A percentile compares a stretch with the other conserved stretches of the same genome.
Conservation (phyloP, 352 stramenopile species). For the Sclerospora graminicola region DNA sequence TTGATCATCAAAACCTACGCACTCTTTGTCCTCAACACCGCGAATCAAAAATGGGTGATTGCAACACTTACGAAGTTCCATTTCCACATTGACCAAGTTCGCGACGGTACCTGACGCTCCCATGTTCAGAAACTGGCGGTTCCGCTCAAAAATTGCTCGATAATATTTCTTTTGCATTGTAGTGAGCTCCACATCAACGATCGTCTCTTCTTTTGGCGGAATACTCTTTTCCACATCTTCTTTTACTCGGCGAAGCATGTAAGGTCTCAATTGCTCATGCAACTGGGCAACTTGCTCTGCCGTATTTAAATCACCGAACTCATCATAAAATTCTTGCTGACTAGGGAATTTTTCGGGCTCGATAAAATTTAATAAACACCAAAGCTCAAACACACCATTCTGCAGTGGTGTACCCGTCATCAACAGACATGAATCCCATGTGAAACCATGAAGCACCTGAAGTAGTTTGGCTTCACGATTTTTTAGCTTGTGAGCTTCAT, state of each 20-base stretch:
- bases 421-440: constrained; percentile 88
- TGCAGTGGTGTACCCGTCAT: constrained; percentile 98
- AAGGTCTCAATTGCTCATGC: constrained; percentile 95
- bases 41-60: constrained; percentile 99
- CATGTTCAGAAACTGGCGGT: constrained; percentile 88
- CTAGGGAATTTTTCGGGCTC: constrained; percentile 92
- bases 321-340: constrained; percentile 92
- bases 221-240: constrained; percentile 99
- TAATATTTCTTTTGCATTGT: constrained; percentile 97
- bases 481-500: constrained; percentile 99
- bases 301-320: constrained; percentile 95
- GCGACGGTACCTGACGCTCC: constrained; percentile 84
- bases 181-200: constrained; percentile 99
- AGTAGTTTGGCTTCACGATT: constrained; percentile 93
- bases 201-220: constrained; percentile 97
- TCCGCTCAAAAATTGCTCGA: constrained; percentile 98
- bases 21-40: constrained; percentile 96
- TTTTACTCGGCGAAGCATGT: constrained; percentile 98
- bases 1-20: constrained; percentile 59
- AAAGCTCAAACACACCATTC: constrained; percentile 99
- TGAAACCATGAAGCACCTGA: constrained; percentile 80
- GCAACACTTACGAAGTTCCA: constrained; percentile 99
- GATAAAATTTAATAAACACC: constrained; percentile 98
- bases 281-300: constrained; percentile 93
- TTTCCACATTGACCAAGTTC: constrained; percentile 99